Percentiles rank a stretch among this genome's conserved stretches.
These are phyloP conservation scores for Leccinum incarnatum DNA, from an alignment of 768 basidiomycete species.

Conservation along the genomic window DNA sequence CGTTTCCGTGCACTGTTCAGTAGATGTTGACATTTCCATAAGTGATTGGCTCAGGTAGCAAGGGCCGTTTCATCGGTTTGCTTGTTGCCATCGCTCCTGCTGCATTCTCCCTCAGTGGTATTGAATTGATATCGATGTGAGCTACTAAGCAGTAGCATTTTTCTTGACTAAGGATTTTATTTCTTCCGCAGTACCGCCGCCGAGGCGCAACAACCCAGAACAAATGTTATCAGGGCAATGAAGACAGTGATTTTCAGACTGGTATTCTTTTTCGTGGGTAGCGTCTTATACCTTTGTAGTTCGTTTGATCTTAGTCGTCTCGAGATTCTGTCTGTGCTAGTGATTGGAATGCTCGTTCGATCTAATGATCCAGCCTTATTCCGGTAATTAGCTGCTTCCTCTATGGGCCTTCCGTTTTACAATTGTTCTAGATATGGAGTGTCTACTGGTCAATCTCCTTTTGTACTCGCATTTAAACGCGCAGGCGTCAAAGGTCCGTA, in stretches of 20 bases:
- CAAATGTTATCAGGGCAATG: conserved; percentile 76
- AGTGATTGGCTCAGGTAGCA: conserved; percentile 18
- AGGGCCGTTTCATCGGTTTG: conserved; percentile 20
- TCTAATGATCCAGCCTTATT: conserved; percentile 58
- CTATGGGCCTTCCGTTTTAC: neutral
- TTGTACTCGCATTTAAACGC: conserved; percentile 77
- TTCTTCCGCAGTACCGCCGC: conserved; percentile 56
- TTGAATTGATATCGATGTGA: conserved; percentile 72
- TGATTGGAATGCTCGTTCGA: conserved; percentile 78
- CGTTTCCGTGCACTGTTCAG: neutral
- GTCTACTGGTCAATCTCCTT: conserved; percentile 71
- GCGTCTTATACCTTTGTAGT: neutral
- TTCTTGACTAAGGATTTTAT: conserved; percentile 9
- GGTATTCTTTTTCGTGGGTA: conserved; percentile 30
- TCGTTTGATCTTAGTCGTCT: neutral
- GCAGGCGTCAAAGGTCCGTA: conserved; percentile 62
- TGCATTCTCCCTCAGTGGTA: conserved; percentile 75
- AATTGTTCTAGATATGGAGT: conserved; percentile 3
- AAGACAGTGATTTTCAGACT: conserved; percentile 80
- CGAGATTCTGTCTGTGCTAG: conserved; percentile 33
- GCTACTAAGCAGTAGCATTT: conserved; percentile 21
- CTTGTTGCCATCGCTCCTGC: conserved; percentile 20
- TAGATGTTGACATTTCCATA: neutral
- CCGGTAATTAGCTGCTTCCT: conserved; percentile 21
- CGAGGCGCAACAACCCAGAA: conserved; percentile 74